Conservation (phyloP, 306 rosid species). For the Dalbergia cultrata region DNA sequence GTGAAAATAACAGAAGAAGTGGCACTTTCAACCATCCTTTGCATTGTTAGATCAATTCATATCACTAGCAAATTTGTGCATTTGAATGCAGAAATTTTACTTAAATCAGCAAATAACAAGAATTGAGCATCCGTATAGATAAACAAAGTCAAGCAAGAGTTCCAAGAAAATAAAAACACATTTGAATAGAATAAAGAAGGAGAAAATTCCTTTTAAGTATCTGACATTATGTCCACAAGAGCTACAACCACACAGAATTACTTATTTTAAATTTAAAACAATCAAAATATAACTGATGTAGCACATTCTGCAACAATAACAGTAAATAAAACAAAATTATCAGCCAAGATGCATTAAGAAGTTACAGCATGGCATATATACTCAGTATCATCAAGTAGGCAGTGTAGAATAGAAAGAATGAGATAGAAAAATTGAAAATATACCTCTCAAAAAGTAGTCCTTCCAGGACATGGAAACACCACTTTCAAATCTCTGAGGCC, state of each 20-base stretch:
- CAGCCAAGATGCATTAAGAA: slow-evolving; percentile 20
- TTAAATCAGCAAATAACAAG: slow-evolving; percentile 6
- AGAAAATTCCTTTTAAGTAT: neutral
- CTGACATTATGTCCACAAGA: slow-evolving; percentile 6
- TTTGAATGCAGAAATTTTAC: neutral
- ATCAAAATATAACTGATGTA: neutral
- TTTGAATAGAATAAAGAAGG: slow-evolving; percentile 15
- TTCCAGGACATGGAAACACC: slow-evolving; percentile 85
- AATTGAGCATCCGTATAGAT: slow-evolving; percentile 25
- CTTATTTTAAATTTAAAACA: slow-evolving; percentile 16
- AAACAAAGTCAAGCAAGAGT: slow-evolving; percentile 37
- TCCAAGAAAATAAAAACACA: slow-evolving; percentile 20
- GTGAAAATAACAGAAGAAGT: slow-evolving; percentile 24
- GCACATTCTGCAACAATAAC: neutral
- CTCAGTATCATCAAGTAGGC: slow-evolving; percentile 31
- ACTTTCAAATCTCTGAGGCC: slow-evolving; percentile 81
- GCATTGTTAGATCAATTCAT: slow-evolving; percentile 19
- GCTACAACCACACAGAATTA: slow-evolving; percentile 29
- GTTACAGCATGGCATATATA: slow-evolving; percentile 28
- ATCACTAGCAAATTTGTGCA: slow-evolving; percentile 19
- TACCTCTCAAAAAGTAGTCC: slow-evolving; percentile 92
- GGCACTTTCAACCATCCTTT: slow-evolving; percentile 17
- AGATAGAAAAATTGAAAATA: slow-evolving; percentile 27
- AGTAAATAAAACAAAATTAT: slow-evolving; percentile 13
- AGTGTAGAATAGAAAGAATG: slow-evolving; percentile 28